Evolutionary conservation across 31 red algal genomes (phyloP).

Genomic region (Endocladia muricata): DNA sequence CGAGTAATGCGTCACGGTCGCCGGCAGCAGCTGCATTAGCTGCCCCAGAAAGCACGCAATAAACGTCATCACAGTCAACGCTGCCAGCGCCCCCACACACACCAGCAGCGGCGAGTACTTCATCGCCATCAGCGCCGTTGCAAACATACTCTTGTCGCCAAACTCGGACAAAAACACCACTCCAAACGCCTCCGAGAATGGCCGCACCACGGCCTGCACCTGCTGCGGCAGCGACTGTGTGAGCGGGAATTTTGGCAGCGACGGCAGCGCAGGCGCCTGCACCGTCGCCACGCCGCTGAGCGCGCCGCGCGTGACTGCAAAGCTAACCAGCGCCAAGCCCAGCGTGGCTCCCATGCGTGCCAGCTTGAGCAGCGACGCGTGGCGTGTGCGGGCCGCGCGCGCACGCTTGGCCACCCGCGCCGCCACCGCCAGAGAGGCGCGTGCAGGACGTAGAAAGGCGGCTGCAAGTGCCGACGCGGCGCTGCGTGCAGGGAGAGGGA

Average conservation of each 20-base stretch:
- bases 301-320: conserved; percentile 16
- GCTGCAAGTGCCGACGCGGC: background rate
- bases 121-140: conserved; percentile 96
- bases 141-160: conserved; percentile 97
- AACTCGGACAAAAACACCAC: conserved; percentile 88
- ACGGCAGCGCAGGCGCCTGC: background rate
- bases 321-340: conserved; percentile 5
- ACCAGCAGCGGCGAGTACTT: conserved; percentile 64
- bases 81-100: conserved; percentile 69
- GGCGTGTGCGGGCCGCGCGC: background rate
- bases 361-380: conserved; percentile 12
- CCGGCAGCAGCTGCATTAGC: conserved; percentile 82
- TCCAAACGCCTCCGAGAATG: conserved; percentile 72
- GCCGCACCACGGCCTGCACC: conserved; percentile 28
- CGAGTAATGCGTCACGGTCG: conserved; percentile 61
- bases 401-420: background rate
- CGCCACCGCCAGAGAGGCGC: background rate
- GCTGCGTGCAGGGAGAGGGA: background rate
- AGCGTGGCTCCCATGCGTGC: conserved; percentile 31
- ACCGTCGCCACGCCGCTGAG: conserved; percentile 24
- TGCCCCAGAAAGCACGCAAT: conserved; percentile 85
- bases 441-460: background rate
- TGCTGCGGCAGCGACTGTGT: background rate
- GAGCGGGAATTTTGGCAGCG: background rate
- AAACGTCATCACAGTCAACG: conserved; percentile 90